Base-by-base conservation (phyloP, 768 basidiomycete species). In the Suillus luteus region DNA sequence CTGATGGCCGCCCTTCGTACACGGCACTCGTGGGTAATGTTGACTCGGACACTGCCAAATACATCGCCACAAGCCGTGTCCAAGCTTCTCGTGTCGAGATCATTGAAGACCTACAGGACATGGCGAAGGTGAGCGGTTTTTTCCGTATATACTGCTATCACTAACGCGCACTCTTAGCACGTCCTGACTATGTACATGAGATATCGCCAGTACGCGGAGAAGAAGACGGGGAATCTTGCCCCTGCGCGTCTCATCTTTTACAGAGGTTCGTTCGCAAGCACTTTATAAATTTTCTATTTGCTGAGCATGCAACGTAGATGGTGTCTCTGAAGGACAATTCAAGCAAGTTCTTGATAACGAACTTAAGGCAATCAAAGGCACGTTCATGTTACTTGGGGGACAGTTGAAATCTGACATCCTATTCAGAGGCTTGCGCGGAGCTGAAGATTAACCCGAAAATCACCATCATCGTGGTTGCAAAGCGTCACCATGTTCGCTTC, bases 11-110 rank as follows among this genome's bases (percentile, higher is more conserved):
- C 4, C 93, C 93, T 1, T 94, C 92, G 0, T 93, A 91, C 72
- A 90, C 92, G 0, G 82, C 91, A 7, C 78, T 95, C 7, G 92
- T 94, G 19, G 91, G 84, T 37, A 94, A 88, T 65, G 86, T 95
- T 35, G 93, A 95, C 71, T 85, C 85, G 0, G 85, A 88, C 62
- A 85, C 83, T 0, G 89, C 90, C 5, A 93, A 93, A 73, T 95
- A 93, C 65, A 70, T 81, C 35, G 80, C 80, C 41, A 87, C 83
- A 43, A 86, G 82, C 55, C 81, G 83, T 19, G 89, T 89, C 3
- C 92, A 93, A 72, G 80, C 69, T 0, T 87, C 89, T 14, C 81
- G 89, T 0, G 83, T 84, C 67, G 93, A 94, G 69, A 91, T 93
- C 70, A 93, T 94, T 37, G 85, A 85, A 27, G 89, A 90, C 48